Evolutionary conservation across 179 eudicot species (phyloP), one percentile per base, ranked within the genome.

Genomic region (Gypsophila paniculata): DNA sequence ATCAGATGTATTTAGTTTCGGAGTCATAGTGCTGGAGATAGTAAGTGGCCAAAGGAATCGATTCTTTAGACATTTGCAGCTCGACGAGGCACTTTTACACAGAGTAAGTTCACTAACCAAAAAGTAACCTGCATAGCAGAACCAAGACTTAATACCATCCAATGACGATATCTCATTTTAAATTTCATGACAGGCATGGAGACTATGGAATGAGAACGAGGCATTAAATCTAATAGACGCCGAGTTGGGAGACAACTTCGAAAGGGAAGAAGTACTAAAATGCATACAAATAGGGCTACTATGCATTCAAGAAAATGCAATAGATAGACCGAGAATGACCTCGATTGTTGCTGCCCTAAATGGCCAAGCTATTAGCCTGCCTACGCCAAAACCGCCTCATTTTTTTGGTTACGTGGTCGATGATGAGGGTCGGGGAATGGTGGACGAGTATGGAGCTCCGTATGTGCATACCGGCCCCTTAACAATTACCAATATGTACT

Each of bases 231-330:
- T 74, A 25, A 39, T 74, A 59, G 77, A 74, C 44, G 48, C 72
- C 19, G 70, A 36, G 54, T 4, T 74, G 32, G 29, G 15, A 19
- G 62, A 74, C 48, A 67, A 58, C 15, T 42, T 57, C 57, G 12
- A 53, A 39, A 9, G 6, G n/a, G 77, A 67, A 46, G n/a, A 74
- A 58, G 59, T 74, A 15, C 53, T 39, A 6, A 74, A 66, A 74
- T 74, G 77, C 49, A 67, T 74, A 25, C 66, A 67, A 12, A 18
- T 74, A 44, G 72, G 77, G 14, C 25, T 74, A 29, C 44, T 74
- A 58, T 68, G 77, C 72, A 74, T 74, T n/a, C 77, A 74, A 67
- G 77, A 74, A 74, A 53, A 58, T 25, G 77, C 72, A 2, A 8
- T 8, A 44, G 34, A 46, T 36, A 74, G 77, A 59, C 77, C 77